Conservation (phyloP, 495 filamentous ascomycete genomes). For the Lophium mytilinum region DNA sequence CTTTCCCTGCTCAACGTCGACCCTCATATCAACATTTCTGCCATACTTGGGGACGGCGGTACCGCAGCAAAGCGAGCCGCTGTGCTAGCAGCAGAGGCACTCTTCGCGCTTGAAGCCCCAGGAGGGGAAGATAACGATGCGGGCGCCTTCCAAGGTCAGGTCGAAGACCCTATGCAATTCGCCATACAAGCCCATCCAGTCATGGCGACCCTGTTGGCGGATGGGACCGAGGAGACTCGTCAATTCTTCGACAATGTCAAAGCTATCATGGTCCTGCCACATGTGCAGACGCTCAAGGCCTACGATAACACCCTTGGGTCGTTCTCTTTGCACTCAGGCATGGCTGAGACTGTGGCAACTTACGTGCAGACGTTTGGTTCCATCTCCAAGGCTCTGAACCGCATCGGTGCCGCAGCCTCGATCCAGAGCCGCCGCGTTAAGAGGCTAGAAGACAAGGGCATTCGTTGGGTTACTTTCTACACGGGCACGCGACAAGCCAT, state of each 20-base stretch:
- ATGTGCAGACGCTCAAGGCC: conserved; percentile 6
- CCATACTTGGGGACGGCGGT: conserved; percentile 3
- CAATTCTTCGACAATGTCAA: conserved; percentile 5
- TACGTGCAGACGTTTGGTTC: conserved; percentile 7
- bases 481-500: conserved; percentile 4
- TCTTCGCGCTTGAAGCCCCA: conserved; percentile 5
- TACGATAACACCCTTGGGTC: conserved; percentile 7
- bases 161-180: conserved; percentile 7
- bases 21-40: conserved; percentile 6
- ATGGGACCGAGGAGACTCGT: conserved; percentile 3
- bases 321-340: conserved; percentile 6
- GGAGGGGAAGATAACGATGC: conserved; percentile 6
- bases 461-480: conserved; percentile 6
- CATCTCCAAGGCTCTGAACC: conserved; percentile 5
- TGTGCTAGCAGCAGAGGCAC: conserved; percentile 4
- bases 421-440: conserved; percentile 5
- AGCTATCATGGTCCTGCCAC: conserved; percentile 6
- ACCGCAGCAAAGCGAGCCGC: conserved; percentile 5
- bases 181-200: conserved; percentile 6
- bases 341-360: conserved; percentile 4
- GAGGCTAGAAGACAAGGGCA: conserved; percentile 5
- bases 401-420: conserved; percentile 2
- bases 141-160: conserved; percentile 5
- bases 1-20: conserved; percentile 5
- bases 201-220: conserved; percentile 5